Conservation (phyloP, 805 yeast genomes). For the Dipodascopsis tothii region DNA sequence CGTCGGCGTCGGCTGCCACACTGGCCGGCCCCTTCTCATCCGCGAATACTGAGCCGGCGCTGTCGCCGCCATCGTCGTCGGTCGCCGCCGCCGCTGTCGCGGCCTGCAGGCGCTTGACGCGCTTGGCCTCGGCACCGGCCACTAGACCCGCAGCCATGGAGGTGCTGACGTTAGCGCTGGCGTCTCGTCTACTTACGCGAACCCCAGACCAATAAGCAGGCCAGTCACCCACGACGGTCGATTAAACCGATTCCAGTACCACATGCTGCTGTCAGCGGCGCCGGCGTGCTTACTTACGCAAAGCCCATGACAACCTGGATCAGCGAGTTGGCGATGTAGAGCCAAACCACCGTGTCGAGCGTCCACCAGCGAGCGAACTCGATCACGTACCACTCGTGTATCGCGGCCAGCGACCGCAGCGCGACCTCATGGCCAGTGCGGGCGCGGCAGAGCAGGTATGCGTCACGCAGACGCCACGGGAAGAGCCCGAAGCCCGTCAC, state of each 20-base stretch:
- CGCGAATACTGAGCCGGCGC: too few relatives aligned
- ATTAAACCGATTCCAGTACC: slow-evolving; percentile 22
- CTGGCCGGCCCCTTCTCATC: too few relatives aligned
- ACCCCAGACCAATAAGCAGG: slow-evolving; percentile 18
- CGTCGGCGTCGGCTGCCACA: too few relatives aligned
- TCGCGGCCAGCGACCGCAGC: slow-evolving; percentile 4
- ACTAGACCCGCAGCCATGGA: background rate
- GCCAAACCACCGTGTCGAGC: slow-evolving; percentile 15
- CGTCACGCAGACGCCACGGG: slow-evolving; percentile 21
- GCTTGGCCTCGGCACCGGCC: background rate
- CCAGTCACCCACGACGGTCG: slow-evolving; percentile 25
- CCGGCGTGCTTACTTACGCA: slow-evolving; percentile 6
- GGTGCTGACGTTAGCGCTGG: background rate
- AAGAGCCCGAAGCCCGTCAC: slow-evolving; percentile 22
- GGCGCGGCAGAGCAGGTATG: slow-evolving; percentile 14
- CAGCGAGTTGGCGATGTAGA: slow-evolving; percentile 18
- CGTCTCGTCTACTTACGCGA: slow-evolving; percentile 1
- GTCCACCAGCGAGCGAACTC: slow-evolving; percentile 6
- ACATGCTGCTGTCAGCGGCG: slow-evolving; percentile 10
- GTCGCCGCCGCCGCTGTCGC: too few relatives aligned
- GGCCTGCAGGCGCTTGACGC: too few relatives aligned
- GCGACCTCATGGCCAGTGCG: slow-evolving; percentile 4
- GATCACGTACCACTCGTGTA: slow-evolving; percentile 18
- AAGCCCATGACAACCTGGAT: slow-evolving; percentile 21
- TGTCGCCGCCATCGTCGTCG: too few relatives aligned